Conservation (phyloP, 805 yeast species). For the Myxozyma neglecta region DNA sequence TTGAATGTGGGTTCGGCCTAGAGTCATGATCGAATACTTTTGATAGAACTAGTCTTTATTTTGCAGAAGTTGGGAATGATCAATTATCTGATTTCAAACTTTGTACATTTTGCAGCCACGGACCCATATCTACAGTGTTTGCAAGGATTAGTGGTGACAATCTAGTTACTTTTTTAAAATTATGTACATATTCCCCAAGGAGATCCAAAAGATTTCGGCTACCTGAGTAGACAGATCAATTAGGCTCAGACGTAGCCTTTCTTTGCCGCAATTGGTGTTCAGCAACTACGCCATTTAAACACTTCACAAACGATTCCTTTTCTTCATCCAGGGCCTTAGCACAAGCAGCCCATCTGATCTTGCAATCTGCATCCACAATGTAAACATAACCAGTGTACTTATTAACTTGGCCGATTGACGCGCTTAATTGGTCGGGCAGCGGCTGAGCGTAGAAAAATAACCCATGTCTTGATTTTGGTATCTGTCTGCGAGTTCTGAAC, state of each 20-base stretch:
- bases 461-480: conserved; percentile 53
- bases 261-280: conserved; percentile 11
- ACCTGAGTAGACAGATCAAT: not conserved
- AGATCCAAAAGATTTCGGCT: not conserved
- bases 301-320: conserved; percentile 36
- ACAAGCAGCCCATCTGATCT: conserved; percentile 87
- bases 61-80: no score
- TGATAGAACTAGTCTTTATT: no score
- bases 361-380: conserved; percentile 69
- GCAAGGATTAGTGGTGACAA: no score
- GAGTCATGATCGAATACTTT: no score
- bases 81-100: no score
- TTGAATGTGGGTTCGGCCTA: no score
- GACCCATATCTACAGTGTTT: no score
- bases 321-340: conserved; percentile 78
- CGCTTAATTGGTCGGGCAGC: conserved; percentile 16
- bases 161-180: not conserved
- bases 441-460: conserved; percentile 50
- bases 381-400: conserved; percentile 81
- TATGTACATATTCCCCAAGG: not conserved
- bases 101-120: no score
- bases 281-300: conserved; percentile 23
- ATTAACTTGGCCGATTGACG: conserved; percentile 60
- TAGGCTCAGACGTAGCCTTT: not conserved
- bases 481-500: conserved; percentile 45